phyloP scores from a whole-genome alignment of 768 basidiomycete genomes.

The Trametes meyenii region DNA sequence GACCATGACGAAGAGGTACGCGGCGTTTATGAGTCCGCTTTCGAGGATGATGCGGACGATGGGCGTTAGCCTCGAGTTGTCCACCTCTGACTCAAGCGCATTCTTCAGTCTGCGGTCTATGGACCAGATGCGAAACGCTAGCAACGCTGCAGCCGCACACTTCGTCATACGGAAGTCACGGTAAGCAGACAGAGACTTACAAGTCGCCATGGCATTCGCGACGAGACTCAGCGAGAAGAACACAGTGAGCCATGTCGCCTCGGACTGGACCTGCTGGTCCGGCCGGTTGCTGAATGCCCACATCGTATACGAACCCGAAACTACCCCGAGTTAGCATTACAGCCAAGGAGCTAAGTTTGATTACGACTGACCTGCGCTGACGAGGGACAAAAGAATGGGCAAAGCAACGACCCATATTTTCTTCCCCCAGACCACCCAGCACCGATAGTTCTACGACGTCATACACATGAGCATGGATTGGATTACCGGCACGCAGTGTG shows the following conservation, averaged over 20 bases:
- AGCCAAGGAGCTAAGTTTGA: neutral
- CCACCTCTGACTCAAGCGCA: neutral
- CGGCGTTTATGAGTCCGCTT: slow-evolving; percentile 26
- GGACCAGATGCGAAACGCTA: slow-evolving; percentile 20
- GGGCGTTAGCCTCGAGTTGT: slow-evolving; percentile 3
- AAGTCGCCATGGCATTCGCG: slow-evolving; percentile 16
- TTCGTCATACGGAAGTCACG: neutral
- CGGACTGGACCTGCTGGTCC: neutral
- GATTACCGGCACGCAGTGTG: neutral
- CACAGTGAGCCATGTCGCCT: slow-evolving; percentile 5
- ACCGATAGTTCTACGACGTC: slow-evolving; percentile 9
- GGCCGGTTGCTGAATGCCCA: slow-evolving; percentile 9
- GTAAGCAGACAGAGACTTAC: neutral
- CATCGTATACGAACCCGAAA: slow-evolving; percentile 8
- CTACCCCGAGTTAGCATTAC: neutral
- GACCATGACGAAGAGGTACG: slow-evolving; percentile 22
- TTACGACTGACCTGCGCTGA: slow-evolving; percentile 4
- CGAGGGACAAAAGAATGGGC: slow-evolving; percentile 3
- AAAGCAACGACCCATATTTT: slow-evolving; percentile 8
- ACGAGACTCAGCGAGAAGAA: slow-evolving; percentile 14
- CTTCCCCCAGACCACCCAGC: slow-evolving; percentile 21
- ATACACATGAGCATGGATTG: neutral
- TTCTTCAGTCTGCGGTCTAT: slow-evolving; percentile 2
- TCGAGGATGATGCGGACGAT: slow-evolving; percentile 24
- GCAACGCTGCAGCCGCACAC: slow-evolving; percentile 3